A percentile compares a stretch with the other conserved stretches of the same genome.
phyloP scores from a whole-genome alignment of 108 stramenopile genomes.

The Cyclotella baltica region DNA sequence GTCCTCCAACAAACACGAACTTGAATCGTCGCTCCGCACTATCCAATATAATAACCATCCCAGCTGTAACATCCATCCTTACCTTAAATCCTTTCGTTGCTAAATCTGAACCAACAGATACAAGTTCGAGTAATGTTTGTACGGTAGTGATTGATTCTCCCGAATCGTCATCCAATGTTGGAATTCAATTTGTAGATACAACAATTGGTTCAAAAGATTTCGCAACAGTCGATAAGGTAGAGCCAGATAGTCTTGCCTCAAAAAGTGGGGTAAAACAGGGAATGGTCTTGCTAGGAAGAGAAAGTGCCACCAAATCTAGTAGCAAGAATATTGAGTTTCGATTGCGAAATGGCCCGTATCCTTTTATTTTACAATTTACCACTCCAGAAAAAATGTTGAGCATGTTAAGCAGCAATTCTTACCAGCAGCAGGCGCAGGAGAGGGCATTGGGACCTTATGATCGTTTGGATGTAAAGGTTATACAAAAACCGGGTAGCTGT shows the following conservation, averaged over 20 bases:
- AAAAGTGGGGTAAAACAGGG: constrained; percentile 30
- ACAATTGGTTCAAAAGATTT: constrained; percentile 10
- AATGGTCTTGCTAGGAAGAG: constrained; percentile 42
- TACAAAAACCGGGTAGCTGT: constrained; percentile 22
- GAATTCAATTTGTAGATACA: constrained; percentile 27
- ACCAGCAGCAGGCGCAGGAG: background rate
- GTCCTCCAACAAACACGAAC: background rate
- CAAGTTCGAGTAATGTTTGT: background rate
- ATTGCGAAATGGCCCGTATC: constrained; percentile 46
- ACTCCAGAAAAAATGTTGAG: constrained; percentile 2
- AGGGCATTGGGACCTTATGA: constrained; percentile 4
- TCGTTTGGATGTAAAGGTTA: constrained; percentile 21
- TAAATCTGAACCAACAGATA: background rate
- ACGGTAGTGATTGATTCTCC: constrained; percentile 43
- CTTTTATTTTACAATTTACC: constrained; percentile 47
- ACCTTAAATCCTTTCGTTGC: background rate
- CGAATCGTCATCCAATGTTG: constrained; percentile 13
- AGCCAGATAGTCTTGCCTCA: constrained; percentile 23
- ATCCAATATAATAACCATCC: background rate
- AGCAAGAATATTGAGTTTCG: constrained; percentile 22
- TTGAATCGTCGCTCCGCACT: constrained; percentile 4
- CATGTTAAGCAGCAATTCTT: background rate
- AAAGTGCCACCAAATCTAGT: constrained; percentile 10
- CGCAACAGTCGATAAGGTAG: constrained; percentile 25
- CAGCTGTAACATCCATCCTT: background rate